Conservation (phyloP, 805 yeast genomes). For the Hanseniaspora clermontiae region DNA sequence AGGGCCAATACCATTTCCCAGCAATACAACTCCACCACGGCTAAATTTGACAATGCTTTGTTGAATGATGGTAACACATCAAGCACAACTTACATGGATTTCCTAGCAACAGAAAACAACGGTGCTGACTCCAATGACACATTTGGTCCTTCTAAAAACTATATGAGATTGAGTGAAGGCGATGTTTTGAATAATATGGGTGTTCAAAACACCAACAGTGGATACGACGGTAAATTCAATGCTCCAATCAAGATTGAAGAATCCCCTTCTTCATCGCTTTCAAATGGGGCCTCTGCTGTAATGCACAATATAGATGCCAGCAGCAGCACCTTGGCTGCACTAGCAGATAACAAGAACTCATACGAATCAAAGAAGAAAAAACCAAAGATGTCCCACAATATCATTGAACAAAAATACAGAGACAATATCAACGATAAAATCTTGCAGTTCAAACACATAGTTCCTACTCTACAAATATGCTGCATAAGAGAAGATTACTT, state of each 20-base stretch:
- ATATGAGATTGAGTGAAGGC: neutral
- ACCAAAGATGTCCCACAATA: conserved; percentile 52
- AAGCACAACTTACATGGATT: neutral
- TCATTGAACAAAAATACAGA: conserved; percentile 61
- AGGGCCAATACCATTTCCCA: conserved; percentile 10
- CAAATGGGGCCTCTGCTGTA: neutral
- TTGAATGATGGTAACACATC: neutral
- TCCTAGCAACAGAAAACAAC: neutral
- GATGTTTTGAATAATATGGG: neutral
- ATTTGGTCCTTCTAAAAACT: neutral
- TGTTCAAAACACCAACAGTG: neutral
- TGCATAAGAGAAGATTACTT: conserved; percentile 30
- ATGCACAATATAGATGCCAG: neutral
- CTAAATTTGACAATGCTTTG: neutral
- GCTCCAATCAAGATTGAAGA: neutral
- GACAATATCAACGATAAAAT: conserved; percentile 61
- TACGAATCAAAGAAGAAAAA: conserved; percentile 27
- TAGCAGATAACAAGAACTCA: neutral
- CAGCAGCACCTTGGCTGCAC: neutral
- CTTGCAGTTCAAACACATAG: conserved; percentile 48
- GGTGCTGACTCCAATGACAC: too few relatives aligned
- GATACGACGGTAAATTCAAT: neutral
- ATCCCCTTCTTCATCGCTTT: neutral
- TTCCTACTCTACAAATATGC: conserved; percentile 45
- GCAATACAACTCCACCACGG: neutral